Percentiles rank a stretch among this genome's conserved stretches.
Evolutionary conservation across 2,329 filamentous ascomycete genomes (phyloP).

Genomic region (Fusarium sp.): DNA sequence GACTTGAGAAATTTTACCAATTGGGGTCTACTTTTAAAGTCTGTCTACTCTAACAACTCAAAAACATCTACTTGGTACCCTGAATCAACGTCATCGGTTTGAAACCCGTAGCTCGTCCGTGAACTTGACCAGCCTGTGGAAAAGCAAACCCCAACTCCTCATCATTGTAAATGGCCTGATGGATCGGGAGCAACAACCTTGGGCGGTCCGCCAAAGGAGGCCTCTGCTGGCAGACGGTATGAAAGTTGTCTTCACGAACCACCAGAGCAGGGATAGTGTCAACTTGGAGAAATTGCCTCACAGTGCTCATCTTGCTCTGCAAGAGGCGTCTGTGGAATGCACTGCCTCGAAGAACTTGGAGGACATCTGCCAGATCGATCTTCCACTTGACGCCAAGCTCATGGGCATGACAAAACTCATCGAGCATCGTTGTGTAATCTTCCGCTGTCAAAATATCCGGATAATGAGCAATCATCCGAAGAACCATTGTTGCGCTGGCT

Average conservation of each 20-base stretch:
- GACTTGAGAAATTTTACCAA: background rate
- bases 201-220: background rate
- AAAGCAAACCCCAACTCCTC: background rate
- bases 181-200: background rate
- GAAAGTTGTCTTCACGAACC: constrained; percentile 1
- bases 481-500: background rate
- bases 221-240: background rate
- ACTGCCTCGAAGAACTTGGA: background rate
- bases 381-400: background rate
- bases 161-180: constrained; percentile 3
- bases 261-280: background rate
- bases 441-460: background rate
- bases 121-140: background rate
- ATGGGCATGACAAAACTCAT: background rate
- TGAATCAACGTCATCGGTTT: background rate
- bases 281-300: background rate
- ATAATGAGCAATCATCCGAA: background rate
- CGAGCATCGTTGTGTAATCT: background rate
- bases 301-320: background rate
- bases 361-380: background rate
- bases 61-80: background rate
- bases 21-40: background rate
- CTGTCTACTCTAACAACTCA: background rate
- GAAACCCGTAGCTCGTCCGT: background rate
- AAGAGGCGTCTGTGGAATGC: background rate